Base-by-base conservation (phyloP, 306 rosid species). In the Sophora flavescens region DNA sequence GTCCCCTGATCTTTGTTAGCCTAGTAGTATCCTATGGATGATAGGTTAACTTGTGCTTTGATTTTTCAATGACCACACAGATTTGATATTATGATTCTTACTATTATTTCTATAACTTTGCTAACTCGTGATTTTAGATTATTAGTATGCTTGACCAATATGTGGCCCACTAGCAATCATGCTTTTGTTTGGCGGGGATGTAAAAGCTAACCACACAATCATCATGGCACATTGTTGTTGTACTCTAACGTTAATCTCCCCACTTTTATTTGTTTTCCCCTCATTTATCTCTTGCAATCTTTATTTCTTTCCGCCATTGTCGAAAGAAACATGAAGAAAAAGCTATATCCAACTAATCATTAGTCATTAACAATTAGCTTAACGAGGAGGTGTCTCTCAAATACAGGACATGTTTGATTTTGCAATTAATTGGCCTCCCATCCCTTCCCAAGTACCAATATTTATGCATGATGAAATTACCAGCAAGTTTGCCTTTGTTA, bases 81-180 rank as follows among this genome's bases (percentile, higher is more conserved):
- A 78, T 68, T 57, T 77, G 60, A 17, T 9, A 9, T 16, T 59
- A 73, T 26, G 63, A 50, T 59, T 13, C 45, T 59, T 11, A 53
- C 52, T 63, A 10, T 30, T 16, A 14, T 60, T 69, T 61, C 0
- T 50, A 30, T 32, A 54, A 14, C 33, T n/a, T 77, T 3, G 13
- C 60, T 77, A 68, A 44, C 28, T 45, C 58, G 18, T 68, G 66
- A 7, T 64, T 68, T 68, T 42, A 32, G 51, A 61, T 47, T 72
- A 18, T 44, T 54, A 47, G 60, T 58, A 78, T 75, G 80, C 45
- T 51, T 65, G 86, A 75, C 78, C 60, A 84, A 77, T 65, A 18
- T 58, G 62, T 80, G 89, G 81, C 87, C 86, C 90, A 76, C 76
- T 11, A 77, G 64, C 38, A 83, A 90, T 87, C 53, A 90, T 87